Evolutionary conservation across 352 stramenopile genomes (phyloP), one percentile per base, ranked within the genome.

Genomic region (Globisporangium canariense): DNA sequence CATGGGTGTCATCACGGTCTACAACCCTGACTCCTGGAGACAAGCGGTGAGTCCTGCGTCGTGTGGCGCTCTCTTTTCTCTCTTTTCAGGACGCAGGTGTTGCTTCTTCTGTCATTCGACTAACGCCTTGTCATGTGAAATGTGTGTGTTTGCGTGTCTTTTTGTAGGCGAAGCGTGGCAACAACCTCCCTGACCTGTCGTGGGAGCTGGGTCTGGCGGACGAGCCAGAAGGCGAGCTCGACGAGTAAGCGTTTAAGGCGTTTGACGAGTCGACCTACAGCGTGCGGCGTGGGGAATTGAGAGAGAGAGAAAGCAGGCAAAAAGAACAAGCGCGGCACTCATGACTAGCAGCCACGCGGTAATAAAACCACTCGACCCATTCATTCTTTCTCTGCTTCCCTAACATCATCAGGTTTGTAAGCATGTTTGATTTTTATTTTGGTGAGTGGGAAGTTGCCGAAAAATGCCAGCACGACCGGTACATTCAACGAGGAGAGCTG

Each of bases 181-280:
- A 94, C 66, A 70, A 89, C 64, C 66, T 95, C 61, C 81, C 80
- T 0, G 80, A 94, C 52, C 72, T 95, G 60, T 87, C 83, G 66
- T 95, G 87, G 87, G 87, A 95, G 65, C 66, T 95, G 60, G 87
- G 87, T 41, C 61, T 89, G 52, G 75, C 66, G 36, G 79, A 89
- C 60, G 80, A 93, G 61, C 81, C 87, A 13, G 85, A 91, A 74
- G 84, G 81, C 75, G 87, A 95, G 69, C 87, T 95, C 66, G 80
- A 90, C 66, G 83, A 89, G 75, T 90, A 86, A 85, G 60, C 67
- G 62, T 50, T 14, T 60, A 30, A 43, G 32, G 28, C 36, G 38
- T 50, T 20, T 40, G 50, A 68, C 20, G 11, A 62, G 47, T 30
- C 40, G 65, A 57, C 41, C 38, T 25, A 58, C 32, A 57, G 45